A percentile compares a stretch with the other conserved stretches of the same genome.
Evolutionary conservation across 768 basidiomycete genomes (phyloP).

Genomic region (Rhizopogon vinicolor): DNA sequence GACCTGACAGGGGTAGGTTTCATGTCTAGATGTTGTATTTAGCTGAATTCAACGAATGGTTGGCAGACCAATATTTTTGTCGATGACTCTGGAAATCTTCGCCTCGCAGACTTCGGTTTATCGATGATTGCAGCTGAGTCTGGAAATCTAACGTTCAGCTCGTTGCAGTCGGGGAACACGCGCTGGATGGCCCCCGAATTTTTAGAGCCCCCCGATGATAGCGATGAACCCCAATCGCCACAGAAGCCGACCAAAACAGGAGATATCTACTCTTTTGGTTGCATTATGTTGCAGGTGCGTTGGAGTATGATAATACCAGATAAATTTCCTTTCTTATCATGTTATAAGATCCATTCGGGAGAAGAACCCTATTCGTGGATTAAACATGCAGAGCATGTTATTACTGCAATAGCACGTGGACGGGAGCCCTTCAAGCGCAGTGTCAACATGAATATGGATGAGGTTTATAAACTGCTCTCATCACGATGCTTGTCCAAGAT

Average conservation of each 20-base stretch:
- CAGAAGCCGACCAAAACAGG: slow-evolving; percentile 11
- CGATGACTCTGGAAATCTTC: slow-evolving; percentile 25
- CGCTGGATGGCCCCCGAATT: slow-evolving; percentile 16
- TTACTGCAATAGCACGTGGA: neutral
- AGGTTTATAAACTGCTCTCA: too few relatives aligned
- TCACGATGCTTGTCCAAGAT: too few relatives aligned
- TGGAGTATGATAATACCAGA: neutral
- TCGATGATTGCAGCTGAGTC: slow-evolving; percentile 27
- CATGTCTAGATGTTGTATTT: neutral
- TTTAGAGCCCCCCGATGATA: neutral
- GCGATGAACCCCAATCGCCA: neutral
- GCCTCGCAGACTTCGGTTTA: slow-evolving; percentile 34
- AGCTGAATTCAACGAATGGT: neutral
- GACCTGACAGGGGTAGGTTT: slow-evolving; percentile 1
- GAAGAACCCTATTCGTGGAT: neutral
- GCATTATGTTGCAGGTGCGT: neutral
- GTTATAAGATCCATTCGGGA: slow-evolving; percentile 1
- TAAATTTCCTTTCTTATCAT: neutral
- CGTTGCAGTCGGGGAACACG: slow-evolving; percentile 1
- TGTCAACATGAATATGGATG: too few relatives aligned
- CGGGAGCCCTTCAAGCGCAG: too few relatives aligned
- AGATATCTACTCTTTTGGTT: neutral
- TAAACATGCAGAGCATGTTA: slow-evolving; percentile 2
- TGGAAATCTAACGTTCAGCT: slow-evolving; percentile 17
- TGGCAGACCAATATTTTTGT: slow-evolving; percentile 12